Evolutionary conservation across 1,284 basidiomycete species (phyloP).

Genomic region (Melampsora larici-populina): DNA sequence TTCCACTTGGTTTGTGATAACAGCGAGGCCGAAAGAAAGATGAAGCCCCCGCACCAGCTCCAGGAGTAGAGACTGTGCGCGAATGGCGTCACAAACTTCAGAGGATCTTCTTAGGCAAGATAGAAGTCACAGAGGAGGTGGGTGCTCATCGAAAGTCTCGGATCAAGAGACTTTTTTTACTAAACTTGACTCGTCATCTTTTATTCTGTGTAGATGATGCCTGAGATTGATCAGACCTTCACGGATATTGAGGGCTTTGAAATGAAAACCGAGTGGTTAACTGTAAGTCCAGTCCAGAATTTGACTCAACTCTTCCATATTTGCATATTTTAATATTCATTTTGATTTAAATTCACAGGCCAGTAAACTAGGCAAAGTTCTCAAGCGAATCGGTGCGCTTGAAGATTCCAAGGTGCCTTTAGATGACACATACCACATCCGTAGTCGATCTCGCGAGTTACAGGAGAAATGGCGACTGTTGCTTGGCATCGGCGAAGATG

Average conservation of each 20-base stretch:
- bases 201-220: constrained; percentile 36
- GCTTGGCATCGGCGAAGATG: constrained; percentile 34
- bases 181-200: neutral
- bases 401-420: constrained; percentile 35
- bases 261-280: constrained; percentile 43
- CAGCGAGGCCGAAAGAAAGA: constrained; percentile 41
- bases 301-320: neutral
- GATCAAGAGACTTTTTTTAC: too few species aligned
- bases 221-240: constrained; percentile 39
- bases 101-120: constrained; percentile 74
- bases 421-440: constrained; percentile 33
- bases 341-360: constrained; percentile 1
- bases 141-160: constrained; percentile 1
- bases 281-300: constrained; percentile 5
- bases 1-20: neutral
- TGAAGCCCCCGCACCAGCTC: constrained; percentile 7
- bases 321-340: neutral
- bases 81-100: constrained; percentile 88
- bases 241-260: constrained; percentile 43
- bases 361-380: constrained; percentile 43
- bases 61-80: constrained; percentile 26
- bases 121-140: constrained; percentile 52
- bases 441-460: constrained; percentile 29
- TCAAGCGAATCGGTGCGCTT: constrained; percentile 35
- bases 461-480: constrained; percentile 36